Evolutionary conservation across 352 stramenopile species (phyloP), one percentile per base, ranked within the genome.

Genomic region (Phytopythium vexans): DNA sequence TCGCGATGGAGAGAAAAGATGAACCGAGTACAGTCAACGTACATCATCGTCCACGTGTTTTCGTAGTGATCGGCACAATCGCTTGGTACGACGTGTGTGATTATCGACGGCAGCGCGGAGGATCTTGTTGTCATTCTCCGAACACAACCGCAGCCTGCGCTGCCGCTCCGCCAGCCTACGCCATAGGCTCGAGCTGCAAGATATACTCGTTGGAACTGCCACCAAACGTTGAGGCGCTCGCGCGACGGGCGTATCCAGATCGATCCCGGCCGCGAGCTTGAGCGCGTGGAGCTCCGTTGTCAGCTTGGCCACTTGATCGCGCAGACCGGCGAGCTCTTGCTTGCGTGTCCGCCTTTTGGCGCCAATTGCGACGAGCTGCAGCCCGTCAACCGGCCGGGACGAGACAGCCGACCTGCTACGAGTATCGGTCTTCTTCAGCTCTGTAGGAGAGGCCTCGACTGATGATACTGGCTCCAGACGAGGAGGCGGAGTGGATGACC

Each of bases 201-300:
- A 10, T 43, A 10, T 10, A n/a, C 39, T n/a, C 39, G 4, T n/a
- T 43, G 11, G 10, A 14, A 4, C 5, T 6, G n/a, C 5, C 39
- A n/a, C 39, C 39, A 21, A 4, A 10, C 6, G 11, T 12, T 6
- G 39, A 5, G 42, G 6, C 14, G 36, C 42, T 1, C 6, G 3
- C 42, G 42, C 42, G 16, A 48, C 42, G 2, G 42, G 42, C 42
- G 42, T 48, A 5, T 21, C n/a, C 6, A 48, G 11, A 27, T 35
- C 42, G 42, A 48, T 48, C 16, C 42, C 42, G 8, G 21, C 42
- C 42, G 42, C n/a, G 16, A 48, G 42, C 42, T 48, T 48, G 3
- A 48, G 42, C 21, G 15, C 21, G 42, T 33, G 8, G 5, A 48
- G 42, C 42, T 48, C 6, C 15, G 11, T 8, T 27, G 42, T 15